phyloP scores from a whole-genome alignment of 805 yeast genomes.

The Schwanniomyces occidentalis region DNA sequence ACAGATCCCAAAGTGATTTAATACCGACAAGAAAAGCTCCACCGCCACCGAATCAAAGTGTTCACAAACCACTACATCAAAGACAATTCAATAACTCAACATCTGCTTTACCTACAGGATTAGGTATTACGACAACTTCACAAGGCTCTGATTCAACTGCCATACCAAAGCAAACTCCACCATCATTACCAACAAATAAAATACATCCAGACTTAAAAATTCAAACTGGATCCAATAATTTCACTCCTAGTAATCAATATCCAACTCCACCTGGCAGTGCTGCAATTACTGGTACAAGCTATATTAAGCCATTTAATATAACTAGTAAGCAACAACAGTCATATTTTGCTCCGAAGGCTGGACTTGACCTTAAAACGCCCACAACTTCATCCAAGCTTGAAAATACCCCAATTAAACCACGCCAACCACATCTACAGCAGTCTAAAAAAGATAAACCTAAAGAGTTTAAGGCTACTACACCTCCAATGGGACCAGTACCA shows the following conservation, averaged over 20 bases:
- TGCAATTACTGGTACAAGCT: conserved; percentile 12
- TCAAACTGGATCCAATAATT: conserved; percentile 26
- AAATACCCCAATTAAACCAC: conserved; percentile 1
- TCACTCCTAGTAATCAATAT: conserved; percentile 28
- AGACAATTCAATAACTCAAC: conserved; percentile 8
- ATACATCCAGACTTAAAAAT: conserved; percentile 36
- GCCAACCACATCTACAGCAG: conserved; percentile 7
- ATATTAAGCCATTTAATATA: conserved; percentile 21
- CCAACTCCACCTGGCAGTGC: conserved; percentile 18
- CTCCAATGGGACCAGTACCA: conserved; percentile 10
- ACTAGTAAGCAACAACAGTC: conserved; percentile 10
- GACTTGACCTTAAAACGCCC: not conserved
- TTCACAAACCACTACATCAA: conserved; percentile 8
- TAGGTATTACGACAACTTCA: conserved; percentile 23
- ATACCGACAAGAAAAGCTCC: conserved; percentile 58
- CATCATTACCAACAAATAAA: conserved; percentile 23
- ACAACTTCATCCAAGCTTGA: not conserved
- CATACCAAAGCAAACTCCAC: conserved; percentile 33
- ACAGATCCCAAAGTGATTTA: conserved; percentile 24
- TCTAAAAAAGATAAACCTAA: conserved; percentile 4
- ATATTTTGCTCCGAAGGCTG: not conserved
- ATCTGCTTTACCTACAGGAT: conserved; percentile 17
- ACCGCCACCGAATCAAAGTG: conserved; percentile 43
- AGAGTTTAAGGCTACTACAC: conserved; percentile 2
- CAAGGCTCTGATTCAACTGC: conserved; percentile 11